Conservation (phyloP, 371 early-diverging fungal species). For the Rhizopus arrhizus region DNA sequence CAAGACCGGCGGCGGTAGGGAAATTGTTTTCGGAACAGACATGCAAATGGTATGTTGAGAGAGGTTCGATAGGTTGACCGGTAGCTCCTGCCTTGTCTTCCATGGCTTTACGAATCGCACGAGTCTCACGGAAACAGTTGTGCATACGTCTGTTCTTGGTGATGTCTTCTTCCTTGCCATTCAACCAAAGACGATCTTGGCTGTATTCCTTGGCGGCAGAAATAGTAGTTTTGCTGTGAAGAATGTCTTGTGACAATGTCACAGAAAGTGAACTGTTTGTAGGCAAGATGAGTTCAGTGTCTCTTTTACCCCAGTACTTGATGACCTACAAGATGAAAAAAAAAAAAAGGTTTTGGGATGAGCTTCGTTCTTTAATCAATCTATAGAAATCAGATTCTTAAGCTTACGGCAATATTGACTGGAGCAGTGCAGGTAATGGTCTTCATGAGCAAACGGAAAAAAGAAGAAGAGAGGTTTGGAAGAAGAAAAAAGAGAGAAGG, state of each 20-base stretch:
- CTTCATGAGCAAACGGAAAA: slow-evolving; percentile 28
- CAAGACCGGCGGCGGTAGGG: slow-evolving; percentile 99
- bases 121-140: slow-evolving; percentile 83
- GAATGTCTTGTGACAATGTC: slow-evolving; percentile 94
- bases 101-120: slow-evolving; percentile 69
- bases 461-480: slow-evolving; percentile 27
- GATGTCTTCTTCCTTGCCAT: slow-evolving; percentile 88
- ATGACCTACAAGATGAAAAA: slow-evolving; percentile 49
- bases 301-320: slow-evolving; percentile 99
- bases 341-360: not conserved
- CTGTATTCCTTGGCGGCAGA: slow-evolving; percentile 68
- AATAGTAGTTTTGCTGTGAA: slow-evolving; percentile 92
- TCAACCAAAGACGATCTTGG: slow-evolving; percentile 88
- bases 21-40: slow-evolving; percentile 97
- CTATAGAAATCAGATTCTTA: not conserved
- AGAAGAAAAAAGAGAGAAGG: slow-evolving; percentile 12
- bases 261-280: slow-evolving; percentile 97
- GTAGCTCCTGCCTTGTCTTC: slow-evolving; percentile 61
- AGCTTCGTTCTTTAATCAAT: not conserved
- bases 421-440: slow-evolving; percentile 91
- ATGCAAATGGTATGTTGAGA: slow-evolving; percentile 70
- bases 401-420: slow-evolving; percentile 96
- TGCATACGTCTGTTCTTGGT: slow-evolving; percentile 79
- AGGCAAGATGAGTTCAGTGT: slow-evolving; percentile 87
- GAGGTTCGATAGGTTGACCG: slow-evolving; percentile 39